Conservation (phyloP, 345 rosid genomes). For the Zanthoxylum bungeanum region DNA sequence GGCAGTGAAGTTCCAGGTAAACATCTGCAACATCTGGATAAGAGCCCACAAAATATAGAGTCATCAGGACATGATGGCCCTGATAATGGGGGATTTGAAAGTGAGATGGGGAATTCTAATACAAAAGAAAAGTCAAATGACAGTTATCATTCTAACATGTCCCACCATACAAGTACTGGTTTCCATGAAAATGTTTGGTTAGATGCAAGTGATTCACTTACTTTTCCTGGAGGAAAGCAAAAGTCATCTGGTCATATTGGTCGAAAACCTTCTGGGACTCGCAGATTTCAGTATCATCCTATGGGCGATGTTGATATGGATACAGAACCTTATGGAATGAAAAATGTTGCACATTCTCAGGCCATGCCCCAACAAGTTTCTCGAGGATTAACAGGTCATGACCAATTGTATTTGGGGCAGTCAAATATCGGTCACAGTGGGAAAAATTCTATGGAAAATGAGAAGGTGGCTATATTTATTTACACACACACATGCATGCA, state of each 20-base stretch:
- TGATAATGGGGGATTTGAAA: slow-evolving; percentile 30
- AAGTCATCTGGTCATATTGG: slow-evolving; percentile 39
- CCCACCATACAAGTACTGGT: slow-evolving; percentile 29
- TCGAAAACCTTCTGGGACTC: slow-evolving; percentile 43
- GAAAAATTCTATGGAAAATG: slow-evolving; percentile 36
- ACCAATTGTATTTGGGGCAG: slow-evolving; percentile 31
- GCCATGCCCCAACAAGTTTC: slow-evolving; percentile 30
- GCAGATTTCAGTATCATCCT: slow-evolving; percentile 92
- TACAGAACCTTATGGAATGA: slow-evolving; percentile 40
- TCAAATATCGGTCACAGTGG: slow-evolving; percentile 40
- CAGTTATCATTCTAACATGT: slow-evolving; percentile 28
- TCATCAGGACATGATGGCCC: slow-evolving; percentile 42
- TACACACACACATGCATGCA: neutral
- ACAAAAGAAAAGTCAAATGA: slow-evolving; percentile 35
- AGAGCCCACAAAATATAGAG: slow-evolving; percentile 42
- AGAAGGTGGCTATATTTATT: slow-evolving; percentile 41
- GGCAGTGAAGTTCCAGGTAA: slow-evolving; percentile 25
- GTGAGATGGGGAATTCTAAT: slow-evolving; percentile 26
- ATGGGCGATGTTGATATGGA: slow-evolving; percentile 75
- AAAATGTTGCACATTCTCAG: slow-evolving; percentile 30
- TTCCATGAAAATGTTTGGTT: slow-evolving; percentile 40
- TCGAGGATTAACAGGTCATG: slow-evolving; percentile 30
- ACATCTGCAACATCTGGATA: slow-evolving; percentile 26
- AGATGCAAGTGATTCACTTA: slow-evolving; percentile 41
- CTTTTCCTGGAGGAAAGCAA: slow-evolving; percentile 44